A percentile compares a stretch with the other conserved stretches of the same genome.
These are phyloP conservation scores for Tricholomella constricta DNA, from an alignment of 768 basidiomycete species.

Conservation along the genomic window DNA sequence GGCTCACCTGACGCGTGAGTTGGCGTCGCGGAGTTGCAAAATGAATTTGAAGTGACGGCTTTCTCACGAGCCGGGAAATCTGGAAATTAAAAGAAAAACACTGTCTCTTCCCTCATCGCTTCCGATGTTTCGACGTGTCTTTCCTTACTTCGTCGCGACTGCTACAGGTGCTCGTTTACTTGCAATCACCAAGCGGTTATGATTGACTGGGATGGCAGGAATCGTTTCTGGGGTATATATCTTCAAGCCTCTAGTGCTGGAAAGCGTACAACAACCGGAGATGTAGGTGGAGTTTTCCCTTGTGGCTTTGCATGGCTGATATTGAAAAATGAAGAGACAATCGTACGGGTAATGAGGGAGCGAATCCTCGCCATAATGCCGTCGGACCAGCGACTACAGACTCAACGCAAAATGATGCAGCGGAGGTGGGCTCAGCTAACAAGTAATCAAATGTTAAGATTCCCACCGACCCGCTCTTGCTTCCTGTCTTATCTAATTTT, in stretches of 20 bases:
- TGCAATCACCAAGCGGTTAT: neutral
- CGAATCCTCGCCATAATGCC: neutral
- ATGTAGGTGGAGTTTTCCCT: slow-evolving; percentile 13
- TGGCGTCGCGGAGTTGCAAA: slow-evolving; percentile 22
- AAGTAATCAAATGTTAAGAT: slow-evolving; percentile 2
- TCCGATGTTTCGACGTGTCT: slow-evolving; percentile 37
- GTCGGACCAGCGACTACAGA: neutral
- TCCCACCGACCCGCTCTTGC: neutral
- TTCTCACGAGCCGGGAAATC: neutral
- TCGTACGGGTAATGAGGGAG: neutral
- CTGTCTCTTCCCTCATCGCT: neutral
- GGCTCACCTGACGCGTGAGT: too few relatives aligned
- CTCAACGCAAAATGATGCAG: slow-evolving; percentile 1
- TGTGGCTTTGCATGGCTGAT: neutral
- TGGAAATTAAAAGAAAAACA: slow-evolving; percentile 4
- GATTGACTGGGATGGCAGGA: slow-evolving; percentile 37
- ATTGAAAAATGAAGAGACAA: slow-evolving; percentile 9
- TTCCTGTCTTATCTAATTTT: neutral
- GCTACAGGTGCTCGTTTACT: slow-evolving; percentile 46
- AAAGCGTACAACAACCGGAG: slow-evolving; percentile 14
- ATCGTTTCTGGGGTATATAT: slow-evolving; percentile 66
- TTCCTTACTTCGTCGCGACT: slow-evolving; percentile 58
- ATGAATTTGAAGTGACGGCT: neutral
- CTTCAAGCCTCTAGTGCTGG: slow-evolving; percentile 52
- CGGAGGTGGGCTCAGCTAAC: neutral